Conservation (phyloP, 495 filamentous ascomycete genomes). For the Talaromyces liani region DNA sequence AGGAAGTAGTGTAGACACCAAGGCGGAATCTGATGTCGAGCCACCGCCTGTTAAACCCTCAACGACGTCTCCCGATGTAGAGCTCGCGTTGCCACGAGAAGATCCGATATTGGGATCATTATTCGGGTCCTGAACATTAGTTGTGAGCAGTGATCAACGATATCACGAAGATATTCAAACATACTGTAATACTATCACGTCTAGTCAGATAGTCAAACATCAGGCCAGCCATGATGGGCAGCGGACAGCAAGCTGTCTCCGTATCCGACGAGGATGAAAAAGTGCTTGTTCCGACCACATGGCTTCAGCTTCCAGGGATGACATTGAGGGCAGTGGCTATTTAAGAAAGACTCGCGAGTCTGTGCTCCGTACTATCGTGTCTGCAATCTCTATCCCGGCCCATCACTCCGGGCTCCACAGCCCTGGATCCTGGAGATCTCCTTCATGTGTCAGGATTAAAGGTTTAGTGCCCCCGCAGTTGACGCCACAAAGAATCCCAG, state of each 20-base stretch:
- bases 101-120: slow-evolving; percentile 39
- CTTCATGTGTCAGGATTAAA: neutral
- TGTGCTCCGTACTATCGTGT: neutral
- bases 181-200: slow-evolving; percentile 6
- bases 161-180: neutral
- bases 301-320: neutral
- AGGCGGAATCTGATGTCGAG: slow-evolving; percentile 39
- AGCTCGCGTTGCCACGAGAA: slow-evolving; percentile 32
- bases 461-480: neutral
- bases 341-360: neutral
- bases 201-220: neutral
- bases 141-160: neutral
- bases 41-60: slow-evolving; percentile 21
- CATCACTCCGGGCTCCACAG: neutral
- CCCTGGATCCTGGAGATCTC: neutral
- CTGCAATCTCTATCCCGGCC: neutral
- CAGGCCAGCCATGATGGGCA: neutral
- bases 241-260: neutral
- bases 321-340: neutral
- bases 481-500: neutral
- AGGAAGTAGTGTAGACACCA: slow-evolving; percentile 67
- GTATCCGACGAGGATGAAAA: neutral
- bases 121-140: slow-evolving; percentile 21
- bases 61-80: slow-evolving; percentile 28
- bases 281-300: neutral